These are phyloP conservation scores for Pueraria montana DNA, from an alignment of 306 rosid species.

Conservation along the genomic window DNA sequence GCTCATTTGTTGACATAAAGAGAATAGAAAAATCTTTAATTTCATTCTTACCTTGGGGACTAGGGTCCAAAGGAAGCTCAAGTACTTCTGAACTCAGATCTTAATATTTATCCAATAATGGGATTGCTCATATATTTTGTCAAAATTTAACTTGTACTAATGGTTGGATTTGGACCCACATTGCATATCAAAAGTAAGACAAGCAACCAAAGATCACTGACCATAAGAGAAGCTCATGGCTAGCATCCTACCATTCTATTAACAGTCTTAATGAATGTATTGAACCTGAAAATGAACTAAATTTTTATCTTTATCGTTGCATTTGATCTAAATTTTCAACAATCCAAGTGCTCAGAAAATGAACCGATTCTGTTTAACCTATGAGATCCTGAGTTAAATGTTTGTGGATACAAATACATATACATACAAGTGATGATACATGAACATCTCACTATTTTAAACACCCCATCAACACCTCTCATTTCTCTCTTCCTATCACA, in stretches of 20 bases:
- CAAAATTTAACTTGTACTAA: background rate
- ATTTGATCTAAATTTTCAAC: background rate
- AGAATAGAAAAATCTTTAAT: background rate
- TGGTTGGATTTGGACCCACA: background rate
- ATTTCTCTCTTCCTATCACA: no score
- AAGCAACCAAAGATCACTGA: slow-evolving; percentile 4
- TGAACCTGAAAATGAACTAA: background rate
- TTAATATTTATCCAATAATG: background rate
- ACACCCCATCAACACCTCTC: no score
- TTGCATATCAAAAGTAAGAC: background rate
- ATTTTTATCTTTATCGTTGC: no score
- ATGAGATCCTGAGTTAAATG: no score
- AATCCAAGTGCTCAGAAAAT: background rate
- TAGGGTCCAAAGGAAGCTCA: background rate
- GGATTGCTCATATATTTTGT: background rate
- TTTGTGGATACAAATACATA: no score
- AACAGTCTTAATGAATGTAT: background rate
- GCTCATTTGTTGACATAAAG: background rate
- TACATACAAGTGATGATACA: no score
- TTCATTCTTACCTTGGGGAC: background rate
- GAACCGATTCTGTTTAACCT: background rate
- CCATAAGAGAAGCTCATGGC: background rate
- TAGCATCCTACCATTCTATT: background rate
- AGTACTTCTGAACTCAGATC: slow-evolving; percentile 1
- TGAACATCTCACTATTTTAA: no score